Evolutionary conservation across 2,329 filamentous ascomycete genomes (phyloP).

Genomic region (Aspergillus proliferans): DNA sequence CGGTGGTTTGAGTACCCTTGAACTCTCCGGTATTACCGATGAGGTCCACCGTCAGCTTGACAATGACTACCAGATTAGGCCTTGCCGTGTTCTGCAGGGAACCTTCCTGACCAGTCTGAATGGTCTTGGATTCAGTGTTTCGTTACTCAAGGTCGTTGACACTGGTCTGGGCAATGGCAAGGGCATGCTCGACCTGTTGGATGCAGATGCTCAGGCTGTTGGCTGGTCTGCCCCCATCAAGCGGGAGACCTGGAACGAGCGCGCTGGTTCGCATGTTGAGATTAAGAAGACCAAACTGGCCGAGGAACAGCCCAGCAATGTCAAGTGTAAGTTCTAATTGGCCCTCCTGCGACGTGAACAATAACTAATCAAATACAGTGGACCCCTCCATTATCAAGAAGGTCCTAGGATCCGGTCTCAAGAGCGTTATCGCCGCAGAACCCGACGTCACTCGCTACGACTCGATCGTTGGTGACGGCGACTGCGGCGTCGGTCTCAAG

Average conservation of each 20-base stretch:
- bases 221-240: conserved; percentile 60
- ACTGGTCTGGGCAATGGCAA: conserved; percentile 50
- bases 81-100: conserved; percentile 56
- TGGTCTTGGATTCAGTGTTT: conserved; percentile 64
- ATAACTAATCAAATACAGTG: conserved; percentile 31
- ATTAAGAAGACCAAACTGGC: conserved; percentile 36
- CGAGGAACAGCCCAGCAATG: conserved; percentile 47
- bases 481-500: conserved; percentile 81
- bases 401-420: conserved; percentile 50
- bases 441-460: conserved; percentile 62
- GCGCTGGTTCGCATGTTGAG: conserved; percentile 37
- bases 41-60: conserved; percentile 59
- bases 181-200: conserved; percentile 59
- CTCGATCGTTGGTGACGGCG: conserved; percentile 82
- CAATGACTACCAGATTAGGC: conserved; percentile 53
- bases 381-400: conserved; percentile 47
- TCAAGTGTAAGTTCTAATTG: conserved; percentile 42
- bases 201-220: conserved; percentile 60
- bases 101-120: conserved; percentile 70
- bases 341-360: neutral
- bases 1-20: conserved; percentile 61
- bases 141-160: conserved; percentile 57
- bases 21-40: conserved; percentile 61
- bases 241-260: conserved; percentile 53
- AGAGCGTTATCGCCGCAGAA: conserved; percentile 57